Conservation (phyloP, 495 filamentous ascomycete species). For the Annulohypoxylon bovei region DNA sequence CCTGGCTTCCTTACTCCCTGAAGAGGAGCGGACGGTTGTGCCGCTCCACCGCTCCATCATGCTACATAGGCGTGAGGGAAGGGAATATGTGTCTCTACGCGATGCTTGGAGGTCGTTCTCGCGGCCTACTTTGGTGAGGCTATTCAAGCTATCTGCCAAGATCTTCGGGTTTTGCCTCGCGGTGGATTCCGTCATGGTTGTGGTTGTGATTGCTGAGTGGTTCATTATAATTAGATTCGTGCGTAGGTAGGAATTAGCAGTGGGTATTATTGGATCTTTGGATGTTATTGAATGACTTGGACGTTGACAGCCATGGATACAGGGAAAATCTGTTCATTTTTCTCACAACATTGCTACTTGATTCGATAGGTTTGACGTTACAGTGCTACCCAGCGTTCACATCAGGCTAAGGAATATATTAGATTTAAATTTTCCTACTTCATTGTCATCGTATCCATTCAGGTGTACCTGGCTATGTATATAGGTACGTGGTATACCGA, state of each 20-base stretch:
- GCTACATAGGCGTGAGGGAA: constrained; percentile 49
- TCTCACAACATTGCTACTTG: too few species aligned
- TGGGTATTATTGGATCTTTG: too few species aligned
- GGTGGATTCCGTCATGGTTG: neutral
- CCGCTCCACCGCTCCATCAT: constrained; percentile 34
- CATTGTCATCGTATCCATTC: too few species aligned
- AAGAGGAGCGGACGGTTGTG: constrained; percentile 33
- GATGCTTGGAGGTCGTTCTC: constrained; percentile 74
- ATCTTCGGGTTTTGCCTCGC: neutral
- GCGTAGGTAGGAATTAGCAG: neutral
- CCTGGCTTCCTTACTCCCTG: constrained; percentile 42
- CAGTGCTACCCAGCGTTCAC: too few species aligned
- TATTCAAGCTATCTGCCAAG: constrained; percentile 69
- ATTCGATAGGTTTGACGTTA: too few species aligned
- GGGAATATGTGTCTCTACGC: constrained; percentile 63
- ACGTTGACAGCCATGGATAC: neutral
- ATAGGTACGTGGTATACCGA: too few species aligned
- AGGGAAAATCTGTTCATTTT: too few species aligned
- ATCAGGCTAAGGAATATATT: too few species aligned
- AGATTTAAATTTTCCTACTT: too few species aligned
- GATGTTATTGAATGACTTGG: neutral
- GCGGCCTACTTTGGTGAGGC: constrained; percentile 62
- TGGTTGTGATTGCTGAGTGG: neutral
- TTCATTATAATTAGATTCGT: neutral
- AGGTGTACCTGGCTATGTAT: too few species aligned